phyloP scores from a whole-genome alignment of 2,329 filamentous ascomycete species.

The Talaromyces sp. region DNA sequence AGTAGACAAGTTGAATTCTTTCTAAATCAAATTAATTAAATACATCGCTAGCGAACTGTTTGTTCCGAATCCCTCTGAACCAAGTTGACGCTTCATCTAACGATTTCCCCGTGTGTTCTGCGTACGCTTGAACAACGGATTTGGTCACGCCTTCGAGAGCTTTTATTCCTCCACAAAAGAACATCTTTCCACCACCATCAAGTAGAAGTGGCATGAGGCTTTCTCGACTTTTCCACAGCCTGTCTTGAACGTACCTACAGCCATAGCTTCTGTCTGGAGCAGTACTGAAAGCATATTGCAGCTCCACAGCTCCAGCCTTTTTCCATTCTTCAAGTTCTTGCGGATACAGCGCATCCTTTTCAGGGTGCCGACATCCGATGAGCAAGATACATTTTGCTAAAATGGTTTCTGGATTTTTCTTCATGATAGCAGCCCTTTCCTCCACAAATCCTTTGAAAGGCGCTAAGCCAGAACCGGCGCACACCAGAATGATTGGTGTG shows the following conservation, averaged over 20 bases:
- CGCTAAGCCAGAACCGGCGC: slow-evolving; percentile 49
- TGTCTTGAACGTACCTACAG: not conserved
- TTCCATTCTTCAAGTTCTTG: not conserved
- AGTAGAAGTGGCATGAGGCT: not conserved
- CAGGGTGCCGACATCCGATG: not conserved
- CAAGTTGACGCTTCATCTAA: not conserved
- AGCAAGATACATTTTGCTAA: not conserved
- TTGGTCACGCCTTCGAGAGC: not conserved
- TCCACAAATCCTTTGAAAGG: slow-evolving; percentile 61
- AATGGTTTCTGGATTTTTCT: not conserved
- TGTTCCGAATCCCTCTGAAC: not conserved
- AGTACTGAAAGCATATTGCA: not conserved
- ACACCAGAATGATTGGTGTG: slow-evolving; percentile 36
- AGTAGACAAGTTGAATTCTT: not conserved
- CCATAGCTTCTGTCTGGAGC: not conserved
- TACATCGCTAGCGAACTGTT: not conserved
- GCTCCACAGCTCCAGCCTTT: not conserved
- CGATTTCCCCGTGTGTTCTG: not conserved
- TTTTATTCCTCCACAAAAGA: not conserved
- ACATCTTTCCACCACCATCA: not conserved
- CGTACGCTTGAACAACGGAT: not conserved
- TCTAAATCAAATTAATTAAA: not conserved
- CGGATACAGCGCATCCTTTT: not conserved
- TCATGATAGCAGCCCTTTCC: slow-evolving; percentile 46
- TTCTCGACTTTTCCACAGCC: not conserved